Evolutionary conservation across 768 basidiomycete species (phyloP).

Genomic region (Rhizopogon roseolus): DNA sequence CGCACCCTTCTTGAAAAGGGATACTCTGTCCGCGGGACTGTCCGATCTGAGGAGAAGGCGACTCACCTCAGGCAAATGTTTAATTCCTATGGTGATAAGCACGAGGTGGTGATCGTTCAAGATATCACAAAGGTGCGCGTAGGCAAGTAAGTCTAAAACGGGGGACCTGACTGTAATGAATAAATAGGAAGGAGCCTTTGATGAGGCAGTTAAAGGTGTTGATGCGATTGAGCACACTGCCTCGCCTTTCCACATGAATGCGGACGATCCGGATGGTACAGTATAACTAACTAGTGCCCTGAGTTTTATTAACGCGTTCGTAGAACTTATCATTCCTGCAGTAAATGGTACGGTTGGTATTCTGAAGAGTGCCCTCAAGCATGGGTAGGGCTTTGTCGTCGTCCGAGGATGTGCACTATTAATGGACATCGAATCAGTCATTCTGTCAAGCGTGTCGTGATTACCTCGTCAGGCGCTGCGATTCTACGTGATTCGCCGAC

Average conservation of each 20-base stretch:
- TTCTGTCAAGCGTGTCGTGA: constrained; percentile 59
- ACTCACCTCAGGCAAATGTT: constrained; percentile 52
- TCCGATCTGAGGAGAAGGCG: constrained; percentile 58
- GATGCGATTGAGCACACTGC: constrained; percentile 70
- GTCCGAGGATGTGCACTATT: not conserved
- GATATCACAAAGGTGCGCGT: constrained; percentile 56
- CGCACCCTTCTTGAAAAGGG: constrained; percentile 53
- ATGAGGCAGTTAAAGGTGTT: constrained; percentile 73
- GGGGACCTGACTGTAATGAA: not conserved
- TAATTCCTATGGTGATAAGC: constrained; percentile 46
- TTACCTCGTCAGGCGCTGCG: constrained; percentile 60
- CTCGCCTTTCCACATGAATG: constrained; percentile 51
- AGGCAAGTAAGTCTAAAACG: not conserved
- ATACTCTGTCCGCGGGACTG: constrained; percentile 61
- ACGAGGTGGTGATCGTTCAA: constrained; percentile 62
- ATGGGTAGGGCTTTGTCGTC: constrained; percentile 33
- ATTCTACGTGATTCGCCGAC: constrained; percentile 28
- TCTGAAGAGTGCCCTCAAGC: constrained; percentile 51
- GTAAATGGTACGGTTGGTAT: constrained; percentile 65
- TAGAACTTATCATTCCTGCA: constrained; percentile 67
- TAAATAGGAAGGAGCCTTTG: constrained; percentile 60
- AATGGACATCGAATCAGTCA: constrained; percentile 20
- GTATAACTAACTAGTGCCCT: not conserved
- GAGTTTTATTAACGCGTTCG: not conserved
- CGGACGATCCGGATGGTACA: constrained; percentile 38